Base-by-base conservation (phyloP, 306 rosid genomes). In the Cicer judaicum region DNA sequence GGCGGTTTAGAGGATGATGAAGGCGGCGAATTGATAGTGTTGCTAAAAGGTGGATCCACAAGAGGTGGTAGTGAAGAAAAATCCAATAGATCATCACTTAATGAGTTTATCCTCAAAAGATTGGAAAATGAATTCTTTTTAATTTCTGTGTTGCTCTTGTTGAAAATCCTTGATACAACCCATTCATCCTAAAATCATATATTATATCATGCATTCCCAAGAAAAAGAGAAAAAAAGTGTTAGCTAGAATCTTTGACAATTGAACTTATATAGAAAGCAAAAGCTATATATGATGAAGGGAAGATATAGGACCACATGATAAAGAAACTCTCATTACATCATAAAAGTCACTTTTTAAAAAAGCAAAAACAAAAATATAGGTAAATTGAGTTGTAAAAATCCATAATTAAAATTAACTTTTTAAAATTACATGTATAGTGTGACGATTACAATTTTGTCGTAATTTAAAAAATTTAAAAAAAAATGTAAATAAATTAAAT, bases 161-260 rank as follows among this genome's bases (percentile, higher is more conserved):
- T 90, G 78, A 88, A 79, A 64, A 93, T 85, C 55, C 86, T 87
- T 86, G 86, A 82, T 7, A 93, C 98, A 38, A 88, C 98, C 98
- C 98, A 93, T 82, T 89, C 98, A 44, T 88, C 90, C 98, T 93
- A 83, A 52, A 34, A 76, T n/a, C 16, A 16, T 10, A 72, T 11
- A 24, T 24, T 14, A 59, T 13, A 59, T 49, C 55, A 49, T 49
- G 15, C 55, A 59, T 10, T 59, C 10, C 63, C 64, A 6, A 21
- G 12, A 41, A 9, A 50, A 12, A 39, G 2, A 7, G 0, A 64
- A 56, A 56, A 59, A 50, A 13, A 44, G 64, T 24, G 43, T 47
- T 29, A 19, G 72, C 24, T 50, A 80, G 78, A 70, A 73, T 84
- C 68, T 77, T 42, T 36, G 69, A 76, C 67, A 68, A 73, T 60